phyloP scores from a whole-genome alignment of 2,329 filamentous ascomycete species.

The Xylaria sp. region DNA sequence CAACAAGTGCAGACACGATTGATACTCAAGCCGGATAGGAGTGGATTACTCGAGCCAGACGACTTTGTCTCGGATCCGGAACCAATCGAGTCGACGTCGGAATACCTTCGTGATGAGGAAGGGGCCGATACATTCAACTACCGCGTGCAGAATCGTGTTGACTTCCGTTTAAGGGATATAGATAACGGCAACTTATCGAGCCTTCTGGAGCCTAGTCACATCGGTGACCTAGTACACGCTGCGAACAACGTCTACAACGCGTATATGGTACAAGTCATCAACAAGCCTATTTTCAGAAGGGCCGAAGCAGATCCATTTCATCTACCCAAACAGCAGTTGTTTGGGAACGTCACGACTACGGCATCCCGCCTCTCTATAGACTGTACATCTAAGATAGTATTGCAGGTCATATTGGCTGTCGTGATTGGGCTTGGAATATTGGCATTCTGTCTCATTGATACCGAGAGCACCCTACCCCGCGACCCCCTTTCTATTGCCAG shows the following conservation, averaged over 20 bases:
- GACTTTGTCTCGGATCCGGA: background rate
- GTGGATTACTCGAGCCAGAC: background rate
- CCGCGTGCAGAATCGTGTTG: background rate
- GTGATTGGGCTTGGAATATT: background rate
- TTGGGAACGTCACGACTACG: background rate
- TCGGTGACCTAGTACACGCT: no score
- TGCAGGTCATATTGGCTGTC: background rate
- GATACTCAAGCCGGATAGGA: background rate
- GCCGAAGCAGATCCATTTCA: background rate
- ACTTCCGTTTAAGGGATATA: no score
- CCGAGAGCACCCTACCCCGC: background rate
- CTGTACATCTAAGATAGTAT: background rate
- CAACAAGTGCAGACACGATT: slow-evolving; percentile 1
- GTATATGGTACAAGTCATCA: slow-evolving; percentile 5
- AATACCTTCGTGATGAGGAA: no score
- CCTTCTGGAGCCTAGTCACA: background rate
- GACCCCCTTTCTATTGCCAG: background rate
- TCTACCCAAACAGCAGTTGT: background rate
- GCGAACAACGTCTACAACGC: background rate
- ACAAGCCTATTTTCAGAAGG: background rate
- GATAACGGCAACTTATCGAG: background rate
- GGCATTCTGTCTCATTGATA: background rate
- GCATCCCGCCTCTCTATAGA: background rate
- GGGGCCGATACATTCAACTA: no score
- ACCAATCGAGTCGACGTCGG: no score